A percentile compares a stretch with the other conserved stretches of the same genome.
phyloP scores from a whole-genome alignment of 225 moss, liverwort and hornwort species.

The Sphagnum tenellum region DNA sequence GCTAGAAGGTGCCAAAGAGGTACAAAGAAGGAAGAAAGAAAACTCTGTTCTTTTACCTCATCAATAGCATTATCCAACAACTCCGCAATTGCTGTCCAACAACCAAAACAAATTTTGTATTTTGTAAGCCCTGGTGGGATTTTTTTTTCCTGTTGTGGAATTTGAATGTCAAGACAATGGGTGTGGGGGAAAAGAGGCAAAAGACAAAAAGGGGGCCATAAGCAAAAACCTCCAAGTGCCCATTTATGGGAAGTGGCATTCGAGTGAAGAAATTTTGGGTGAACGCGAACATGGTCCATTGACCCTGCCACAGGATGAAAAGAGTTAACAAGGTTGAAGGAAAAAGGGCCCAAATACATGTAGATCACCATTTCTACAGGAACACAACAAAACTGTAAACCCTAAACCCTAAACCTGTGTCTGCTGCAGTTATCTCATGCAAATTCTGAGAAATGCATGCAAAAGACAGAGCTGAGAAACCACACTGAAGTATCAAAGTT shows the following conservation, averaged over 20 bases:
- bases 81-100: conserved; percentile 55
- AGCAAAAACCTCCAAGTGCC: conserved; percentile 50
- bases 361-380: too few species aligned
- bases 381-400: too few species aligned
- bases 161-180: too few species aligned
- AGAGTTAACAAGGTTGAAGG: neutral
- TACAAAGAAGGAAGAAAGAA: neutral
- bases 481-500: too few species aligned
- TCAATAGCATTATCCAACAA: conserved; percentile 69
- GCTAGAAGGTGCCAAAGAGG: neutral
- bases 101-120: conserved; percentile 2
- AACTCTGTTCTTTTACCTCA: conserved; percentile 24
- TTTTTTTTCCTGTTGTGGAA: too few species aligned
- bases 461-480: too few species aligned
- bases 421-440: too few species aligned
- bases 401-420: too few species aligned
- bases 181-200: too few species aligned
- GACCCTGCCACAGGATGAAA: conserved; percentile 21
- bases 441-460: too few species aligned
- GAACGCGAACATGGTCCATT: conserved; percentile 77
- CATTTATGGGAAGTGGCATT: conserved; percentile 84
- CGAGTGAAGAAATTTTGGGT: conserved; percentile 76
- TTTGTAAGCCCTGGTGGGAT: neutral
- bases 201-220: too few species aligned
- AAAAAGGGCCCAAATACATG: neutral